Evolutionary conservation across 2,329 filamentous ascomycete species (phyloP), one percentile per base, ranked within the genome.

Genomic region (Metarhizium sp.): DNA sequence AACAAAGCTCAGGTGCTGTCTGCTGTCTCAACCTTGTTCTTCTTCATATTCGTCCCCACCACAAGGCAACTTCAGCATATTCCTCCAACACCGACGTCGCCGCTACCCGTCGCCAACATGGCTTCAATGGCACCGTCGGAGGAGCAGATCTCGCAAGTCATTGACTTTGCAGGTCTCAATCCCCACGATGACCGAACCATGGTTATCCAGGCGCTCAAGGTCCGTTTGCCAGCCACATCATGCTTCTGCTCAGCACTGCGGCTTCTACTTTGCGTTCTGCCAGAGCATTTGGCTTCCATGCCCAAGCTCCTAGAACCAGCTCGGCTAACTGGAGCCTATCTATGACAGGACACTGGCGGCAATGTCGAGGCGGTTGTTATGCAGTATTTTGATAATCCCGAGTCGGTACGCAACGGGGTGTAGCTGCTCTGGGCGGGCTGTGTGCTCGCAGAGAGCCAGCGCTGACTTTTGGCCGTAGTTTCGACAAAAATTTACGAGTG

Each of bases 361-460:
- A 74, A 78, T 60, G 61, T 76, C 38, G 71, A 78, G 48, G 66
- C 71, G 25, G 80, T 83, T 2, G 64, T 79, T 1, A 73, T 72
- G 55, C 76, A 82, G 53, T 83, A 71, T 60, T 80, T 76, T 52
- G 78, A 84, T 58, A 70, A 77, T 51, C 60, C 73, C 3, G 66
- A 68, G 14, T 64, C 47, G 48, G 70, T 73, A 66, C 53, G 64
- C 53, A 5, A 45, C 51, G 34, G 18, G 36, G 11, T 45, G 42
- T 16, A 45, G n/a, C 42, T 45, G 6, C 16, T 5, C 5, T 34
- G n/a, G 18, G 4, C n/a, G 29, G 14, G 5, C 38, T 13, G 11
- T 30, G 43, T 10, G n/a, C n/a, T 25, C 16, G 51, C 20, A 14
- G 8, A 38, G n/a, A 30, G 32, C 2, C 20, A 50, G 13, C n/a